Evolutionary conservation across 768 basidiomycete genomes (phyloP).

Genomic region (Lactarius quietus): DNA sequence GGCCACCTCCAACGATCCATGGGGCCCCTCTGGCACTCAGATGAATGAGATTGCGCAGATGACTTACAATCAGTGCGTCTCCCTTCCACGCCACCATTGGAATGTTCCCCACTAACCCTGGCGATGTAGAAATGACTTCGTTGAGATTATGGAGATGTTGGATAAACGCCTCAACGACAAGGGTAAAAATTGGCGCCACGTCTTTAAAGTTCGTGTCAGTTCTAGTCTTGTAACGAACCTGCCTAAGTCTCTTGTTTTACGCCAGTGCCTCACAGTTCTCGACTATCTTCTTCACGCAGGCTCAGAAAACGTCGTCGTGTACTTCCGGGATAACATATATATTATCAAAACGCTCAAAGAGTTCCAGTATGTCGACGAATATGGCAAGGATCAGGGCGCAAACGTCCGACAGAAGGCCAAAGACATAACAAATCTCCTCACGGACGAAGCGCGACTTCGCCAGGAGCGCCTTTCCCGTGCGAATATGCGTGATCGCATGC

Average conservation of each 20-base stretch:
- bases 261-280: constrained; percentile 82
- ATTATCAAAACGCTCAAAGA: constrained; percentile 98
- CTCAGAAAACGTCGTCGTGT: constrained; percentile 97
- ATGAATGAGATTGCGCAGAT: constrained; percentile 99
- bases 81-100: not conserved
- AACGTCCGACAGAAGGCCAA: constrained; percentile 98
- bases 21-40: constrained; percentile 96
- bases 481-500: constrained; percentile 93
- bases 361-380: constrained; percentile 95
- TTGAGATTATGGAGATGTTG: constrained; percentile 99
- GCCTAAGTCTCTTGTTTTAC: not conserved
- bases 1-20: constrained; percentile 96
- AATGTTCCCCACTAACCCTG: not conserved
- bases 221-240: not conserved
- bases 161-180: constrained; percentile 98
- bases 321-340: constrained; percentile 96
- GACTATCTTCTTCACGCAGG: constrained; percentile 97
- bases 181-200: constrained; percentile 99
- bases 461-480: constrained; percentile 83
- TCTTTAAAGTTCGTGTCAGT: constrained; percentile 74
- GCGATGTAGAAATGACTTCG: constrained; percentile 78
- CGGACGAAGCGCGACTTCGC: constrained; percentile 80
- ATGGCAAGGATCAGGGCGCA: constrained; percentile 96
- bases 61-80: constrained; percentile 90
- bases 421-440: constrained; percentile 91